Evolutionary conservation across 2,329 filamentous ascomycete genomes (phyloP).

Genomic region (Fusarium succisae): DNA sequence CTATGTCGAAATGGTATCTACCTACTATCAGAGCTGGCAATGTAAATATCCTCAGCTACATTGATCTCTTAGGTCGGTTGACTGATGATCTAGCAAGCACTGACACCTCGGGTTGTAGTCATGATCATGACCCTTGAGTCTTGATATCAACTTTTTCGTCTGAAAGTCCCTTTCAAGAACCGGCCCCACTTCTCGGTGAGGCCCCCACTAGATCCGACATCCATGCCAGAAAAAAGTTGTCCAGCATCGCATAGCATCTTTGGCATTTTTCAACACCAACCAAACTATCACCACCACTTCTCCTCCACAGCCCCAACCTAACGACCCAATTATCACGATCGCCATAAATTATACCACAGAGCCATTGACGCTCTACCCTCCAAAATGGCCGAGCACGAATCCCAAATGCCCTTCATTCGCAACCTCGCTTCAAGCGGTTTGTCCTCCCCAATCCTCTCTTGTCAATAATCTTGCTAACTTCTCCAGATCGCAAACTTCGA

Average conservation of each 20-base stretch:
- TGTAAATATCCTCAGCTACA: too few relatives aligned
- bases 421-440: constrained; percentile 85
- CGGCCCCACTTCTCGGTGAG: constrained; percentile 31
- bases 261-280: constrained; percentile 30
- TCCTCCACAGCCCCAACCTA: not conserved
- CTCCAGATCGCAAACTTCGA: constrained; percentile 77
- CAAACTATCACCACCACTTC: not conserved
- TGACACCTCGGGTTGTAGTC: not conserved
- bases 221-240: constrained; percentile 42
- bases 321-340: not conserved
- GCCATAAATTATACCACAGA: accelerated
- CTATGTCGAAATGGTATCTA: accelerated
- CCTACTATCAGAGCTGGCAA: not conserved
- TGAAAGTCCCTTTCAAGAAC: constrained; percentile 6
- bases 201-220: constrained; percentile 36
- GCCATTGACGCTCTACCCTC: constrained; percentile 21
- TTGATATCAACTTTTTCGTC: not conserved
- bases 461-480: too few relatives aligned
- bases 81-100: not conserved
- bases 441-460: constrained; percentile 43
- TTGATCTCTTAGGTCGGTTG: too few relatives aligned
- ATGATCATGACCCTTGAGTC: not conserved
- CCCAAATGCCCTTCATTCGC: constrained; percentile 78
- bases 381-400: constrained; percentile 48
- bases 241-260: constrained; percentile 14